A percentile compares a stretch with the other conserved stretches of the same genome.
Conservation (phyloP, 306 rosid species). For the Hylodesmum podocarpum region DNA sequence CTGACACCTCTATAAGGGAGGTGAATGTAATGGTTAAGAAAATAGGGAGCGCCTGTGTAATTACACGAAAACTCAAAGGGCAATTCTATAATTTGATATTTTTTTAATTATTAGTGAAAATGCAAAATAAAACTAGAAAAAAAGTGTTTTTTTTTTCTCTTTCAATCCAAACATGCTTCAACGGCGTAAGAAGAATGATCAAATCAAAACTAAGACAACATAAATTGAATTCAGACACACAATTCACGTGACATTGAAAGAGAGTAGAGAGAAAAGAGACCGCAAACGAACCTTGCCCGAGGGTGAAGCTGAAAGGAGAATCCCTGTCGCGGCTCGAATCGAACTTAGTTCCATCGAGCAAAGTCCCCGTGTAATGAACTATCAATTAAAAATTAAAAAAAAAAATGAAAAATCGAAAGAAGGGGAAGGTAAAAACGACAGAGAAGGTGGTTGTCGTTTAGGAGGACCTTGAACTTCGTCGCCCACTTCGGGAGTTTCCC, state of each 20-base stretch:
- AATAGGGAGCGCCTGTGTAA: no score
- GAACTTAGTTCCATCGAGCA: conserved; percentile 87
- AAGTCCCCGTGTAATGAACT: conserved; percentile 94
- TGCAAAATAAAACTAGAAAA: not conserved
- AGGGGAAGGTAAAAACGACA: not conserved
- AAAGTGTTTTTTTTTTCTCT: no score
- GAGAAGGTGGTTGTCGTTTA: not conserved
- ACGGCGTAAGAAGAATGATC: not conserved
- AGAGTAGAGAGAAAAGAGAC: not conserved
- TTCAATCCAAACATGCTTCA: not conserved
- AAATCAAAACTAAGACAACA: no score
- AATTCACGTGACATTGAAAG: not conserved
- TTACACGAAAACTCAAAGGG: no score
- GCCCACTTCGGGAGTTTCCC: conserved; percentile 82
- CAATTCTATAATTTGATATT: no score
- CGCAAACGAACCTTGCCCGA: conserved; percentile 75
- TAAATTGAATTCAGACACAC: not conserved
- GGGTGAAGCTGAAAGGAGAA: conserved; percentile 79
- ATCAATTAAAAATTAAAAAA: not conserved
- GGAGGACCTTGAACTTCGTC: conserved; percentile 86
- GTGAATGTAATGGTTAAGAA: no score
- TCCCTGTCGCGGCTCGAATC: conserved; percentile 89
- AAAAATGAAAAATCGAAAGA: not conserved
- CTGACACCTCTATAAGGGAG: no score
- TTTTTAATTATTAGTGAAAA: not conserved